phyloP scores from a whole-genome alignment of 2,329 filamentous ascomycete species.

The Delphinella strobiligena region DNA sequence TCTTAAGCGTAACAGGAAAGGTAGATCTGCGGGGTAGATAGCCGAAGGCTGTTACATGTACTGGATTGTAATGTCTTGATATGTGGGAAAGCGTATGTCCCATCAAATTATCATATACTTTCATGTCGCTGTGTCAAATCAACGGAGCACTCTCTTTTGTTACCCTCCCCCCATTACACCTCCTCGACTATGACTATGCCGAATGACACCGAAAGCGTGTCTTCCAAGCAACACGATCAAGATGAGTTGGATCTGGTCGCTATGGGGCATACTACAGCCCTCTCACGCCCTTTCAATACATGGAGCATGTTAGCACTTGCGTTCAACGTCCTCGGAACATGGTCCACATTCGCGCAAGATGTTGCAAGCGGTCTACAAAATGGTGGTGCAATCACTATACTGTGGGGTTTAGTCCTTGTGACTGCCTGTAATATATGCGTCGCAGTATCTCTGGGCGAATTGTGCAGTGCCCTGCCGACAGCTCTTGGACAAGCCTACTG shows the following conservation, averaged over 20 bases:
- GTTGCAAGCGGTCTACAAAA: slow-evolving; percentile 41
- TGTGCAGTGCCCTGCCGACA: slow-evolving; percentile 48
- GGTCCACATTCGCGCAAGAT: slow-evolving; percentile 45
- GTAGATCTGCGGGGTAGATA: too few relatives aligned
- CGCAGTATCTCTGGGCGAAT: slow-evolving; percentile 43
- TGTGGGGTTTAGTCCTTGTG: slow-evolving; percentile 45
- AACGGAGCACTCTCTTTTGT: too few relatives aligned
- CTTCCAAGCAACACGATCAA: too few relatives aligned
- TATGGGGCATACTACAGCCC: slow-evolving; percentile 31
- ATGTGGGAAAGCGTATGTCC: too few relatives aligned
- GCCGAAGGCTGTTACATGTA: too few relatives aligned
- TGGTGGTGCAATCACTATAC: slow-evolving; percentile 41
- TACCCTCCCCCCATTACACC: too few relatives aligned
- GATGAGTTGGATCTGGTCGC: slow-evolving; percentile 30
- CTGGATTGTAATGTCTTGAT: too few relatives aligned
- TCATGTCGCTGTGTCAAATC: too few relatives aligned
- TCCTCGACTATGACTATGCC: too few relatives aligned
- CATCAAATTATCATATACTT: too few relatives aligned
- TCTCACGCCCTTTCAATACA: slow-evolving; percentile 38
- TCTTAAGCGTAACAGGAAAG: too few relatives aligned
- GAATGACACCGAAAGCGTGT: too few relatives aligned
- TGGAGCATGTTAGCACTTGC: slow-evolving; percentile 47
- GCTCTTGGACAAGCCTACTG: slow-evolving; percentile 50
- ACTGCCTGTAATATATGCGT: slow-evolving; percentile 41
- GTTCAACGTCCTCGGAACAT: slow-evolving; percentile 47